Base-by-base conservation (phyloP, 1,139 yeast genomes). In the Debaryomyces sp. region DNA sequence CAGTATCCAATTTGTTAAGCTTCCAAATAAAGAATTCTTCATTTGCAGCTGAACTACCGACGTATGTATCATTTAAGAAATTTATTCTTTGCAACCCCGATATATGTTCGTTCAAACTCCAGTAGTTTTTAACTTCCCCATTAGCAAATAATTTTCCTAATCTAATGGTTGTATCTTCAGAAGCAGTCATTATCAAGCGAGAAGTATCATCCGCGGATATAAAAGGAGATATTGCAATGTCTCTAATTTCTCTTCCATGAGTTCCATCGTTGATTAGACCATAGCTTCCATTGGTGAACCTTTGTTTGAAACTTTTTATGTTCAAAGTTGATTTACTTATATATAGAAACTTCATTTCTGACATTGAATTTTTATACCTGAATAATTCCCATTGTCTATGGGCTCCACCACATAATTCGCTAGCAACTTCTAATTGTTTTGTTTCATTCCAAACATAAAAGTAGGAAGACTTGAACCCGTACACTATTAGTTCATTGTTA, bases 1-100 rank as follows among this genome's bases (percentile, higher is more conserved):
- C 59, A 2, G 63, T 55, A 26, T 62, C 42, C 4, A 62, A 65
- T 7, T 66, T 57, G 23, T 67, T 65, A 2, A 89, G 59, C 52
- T 79, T 80, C 99, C 99, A 94, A 7, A 90, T 70, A 51, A 80
- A 80, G 44, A 94, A 78, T 67, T 94, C 99, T 64, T 94, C 99
- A 60, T 95, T 82, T 0, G 96, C 98, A 9, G 96, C 94, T 1
- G 94, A 84, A 53, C 91, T 71, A 32, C 77, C 82, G 6, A 75
- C 63, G 33, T 51, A 68, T 1, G 75, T 68, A 9, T 77, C 67
- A 56, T 68, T 73, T 23, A 89, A 70, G 67, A 92, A 88, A 50
- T 80, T 82, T 13, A 89, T 76, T 43, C 81, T 78, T 62, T 92
- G 98, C 47, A 94, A 68, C 0, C 98, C 98, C 1, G 97, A 89